A percentile compares a stretch with the other conserved stretches of the same genome.
Evolutionary conservation across 352 stramenopile species (phyloP).

Genomic region (Pythium aristosporum): DNA sequence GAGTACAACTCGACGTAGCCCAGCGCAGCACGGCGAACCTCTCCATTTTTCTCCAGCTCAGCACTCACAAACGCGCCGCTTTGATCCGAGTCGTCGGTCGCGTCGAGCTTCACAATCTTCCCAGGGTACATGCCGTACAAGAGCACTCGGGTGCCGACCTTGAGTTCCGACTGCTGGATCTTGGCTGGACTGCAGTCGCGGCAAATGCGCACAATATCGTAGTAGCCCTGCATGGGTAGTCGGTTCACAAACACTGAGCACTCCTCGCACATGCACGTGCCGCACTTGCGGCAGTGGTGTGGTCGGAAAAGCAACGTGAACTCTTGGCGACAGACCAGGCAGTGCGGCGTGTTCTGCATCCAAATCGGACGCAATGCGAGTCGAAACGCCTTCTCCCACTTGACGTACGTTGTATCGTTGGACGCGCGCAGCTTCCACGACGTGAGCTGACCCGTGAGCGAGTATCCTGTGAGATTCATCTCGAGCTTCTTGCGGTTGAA

Average conservation of each 20-base stretch:
- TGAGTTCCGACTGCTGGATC: constrained; percentile 65
- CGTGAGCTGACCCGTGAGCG: constrained; percentile 71
- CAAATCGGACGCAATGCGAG: constrained; percentile 75
- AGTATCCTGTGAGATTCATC: constrained; percentile 82
- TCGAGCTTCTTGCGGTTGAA: constrained; percentile 84
- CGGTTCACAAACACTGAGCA: constrained; percentile 76
- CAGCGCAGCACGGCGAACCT: constrained; percentile 50
- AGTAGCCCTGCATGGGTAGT: constrained; percentile 81
- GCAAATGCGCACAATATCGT: constrained; percentile 81
- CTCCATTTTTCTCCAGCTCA: constrained; percentile 43
- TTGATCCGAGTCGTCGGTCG: constrained; percentile 55
- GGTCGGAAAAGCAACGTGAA: constrained; percentile 75
- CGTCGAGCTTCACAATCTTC: constrained; percentile 61
- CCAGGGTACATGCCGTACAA: constrained; percentile 72
- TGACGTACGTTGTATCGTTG: constrained; percentile 69
- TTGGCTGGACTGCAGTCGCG: constrained; percentile 74
- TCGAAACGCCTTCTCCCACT: constrained; percentile 81
- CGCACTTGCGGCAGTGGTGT: constrained; percentile 84
- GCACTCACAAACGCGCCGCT: constrained; percentile 62
- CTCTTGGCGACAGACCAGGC: constrained; percentile 71
- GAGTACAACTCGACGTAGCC: constrained; percentile 81
- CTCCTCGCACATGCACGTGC: constrained; percentile 84
- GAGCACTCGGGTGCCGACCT: constrained; percentile 68
- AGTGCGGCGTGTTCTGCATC: constrained; percentile 73
- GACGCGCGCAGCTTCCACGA: constrained; percentile 76